phyloP scores from a whole-genome alignment of 176 grass and related monocot genomes.

The Calamus simplicifolius region DNA sequence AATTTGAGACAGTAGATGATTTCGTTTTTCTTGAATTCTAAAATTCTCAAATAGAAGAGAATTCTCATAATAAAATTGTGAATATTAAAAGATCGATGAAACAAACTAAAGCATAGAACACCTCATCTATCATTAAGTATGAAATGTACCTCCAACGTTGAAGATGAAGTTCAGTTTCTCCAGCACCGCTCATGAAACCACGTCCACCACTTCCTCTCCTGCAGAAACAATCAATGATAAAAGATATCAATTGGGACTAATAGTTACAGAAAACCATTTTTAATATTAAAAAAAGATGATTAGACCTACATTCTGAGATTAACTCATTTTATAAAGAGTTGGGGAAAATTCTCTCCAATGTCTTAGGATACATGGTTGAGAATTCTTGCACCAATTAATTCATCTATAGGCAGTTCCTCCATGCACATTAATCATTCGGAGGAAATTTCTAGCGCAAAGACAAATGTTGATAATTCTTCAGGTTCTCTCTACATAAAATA shows the following conservation, averaged over 20 bases:
- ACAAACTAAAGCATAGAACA: conserved; percentile 4
- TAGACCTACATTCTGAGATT: too few species aligned
- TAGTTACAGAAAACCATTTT: background rate
- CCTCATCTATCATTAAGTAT: conserved; percentile 8
- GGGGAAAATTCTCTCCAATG: too few species aligned
- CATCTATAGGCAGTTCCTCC: too few species aligned
- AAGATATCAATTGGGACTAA: background rate
- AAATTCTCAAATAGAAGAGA: conserved; percentile 12
- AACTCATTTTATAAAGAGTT: too few species aligned
- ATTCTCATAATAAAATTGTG: too few species aligned
- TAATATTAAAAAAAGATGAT: too few species aligned
- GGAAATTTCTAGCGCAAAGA: too few species aligned
- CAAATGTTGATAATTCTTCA: too few species aligned
- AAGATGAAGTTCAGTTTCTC: conserved; percentile 98
- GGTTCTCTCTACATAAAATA: too few species aligned
- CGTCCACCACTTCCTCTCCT: conserved; percentile 92
- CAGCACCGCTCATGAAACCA: conserved; percentile 88
- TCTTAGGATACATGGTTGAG: too few species aligned
- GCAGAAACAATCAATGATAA: conserved; percentile 16
- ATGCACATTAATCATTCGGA: too few species aligned
- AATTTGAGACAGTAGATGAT: conserved; percentile 65
- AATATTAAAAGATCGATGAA: background rate
- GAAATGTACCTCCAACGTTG: conserved; percentile 75
- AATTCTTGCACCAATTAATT: too few species aligned
- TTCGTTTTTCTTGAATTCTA: conserved; percentile 76